Conservation (phyloP, 2,329 filamentous ascomycete species). For the Hypoxylon sp. region DNA sequence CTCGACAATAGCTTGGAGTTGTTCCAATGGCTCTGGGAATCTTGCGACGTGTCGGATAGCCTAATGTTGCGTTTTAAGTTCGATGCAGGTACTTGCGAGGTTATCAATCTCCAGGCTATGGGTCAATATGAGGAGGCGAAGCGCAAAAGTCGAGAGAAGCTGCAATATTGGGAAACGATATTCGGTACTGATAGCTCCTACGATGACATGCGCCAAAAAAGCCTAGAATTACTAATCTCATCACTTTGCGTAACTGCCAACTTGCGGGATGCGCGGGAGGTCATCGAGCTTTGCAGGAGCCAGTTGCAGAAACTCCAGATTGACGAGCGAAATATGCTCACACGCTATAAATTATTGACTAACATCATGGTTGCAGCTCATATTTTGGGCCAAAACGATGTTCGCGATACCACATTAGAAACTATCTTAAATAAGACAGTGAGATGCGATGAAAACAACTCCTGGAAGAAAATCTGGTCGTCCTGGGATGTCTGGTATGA, state of each 20-base stretch:
- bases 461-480: conserved; percentile 12
- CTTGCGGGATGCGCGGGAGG: conserved; percentile 5
- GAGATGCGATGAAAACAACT: not conserved
- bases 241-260: not conserved
- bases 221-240: not conserved
- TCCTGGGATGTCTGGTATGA: not conserved
- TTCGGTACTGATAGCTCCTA: not conserved
- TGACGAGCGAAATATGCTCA: conserved; percentile 13
- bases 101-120: not conserved
- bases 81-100: not conserved
- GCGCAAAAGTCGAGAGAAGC: conserved; percentile 2
- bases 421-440: conserved; percentile 16
- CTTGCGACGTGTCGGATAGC: conserved; percentile 7
- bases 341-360: conserved; percentile 3
- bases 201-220: conserved; percentile 5
- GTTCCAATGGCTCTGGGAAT: conserved; percentile 20
- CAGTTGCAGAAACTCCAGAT: conserved; percentile 16
- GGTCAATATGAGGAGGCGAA: not conserved
- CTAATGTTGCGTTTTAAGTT: conserved; percentile 22
- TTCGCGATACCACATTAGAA: not conserved
- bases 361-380: not conserved
- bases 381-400: not conserved
- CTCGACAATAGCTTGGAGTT: conserved; percentile 9
- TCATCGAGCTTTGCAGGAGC: conserved; percentile 4
- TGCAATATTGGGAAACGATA: conserved; percentile 20